Evolutionary conservation across 2,329 filamentous ascomycete species (phyloP).

Genomic region (Epichloe scottii): DNA sequence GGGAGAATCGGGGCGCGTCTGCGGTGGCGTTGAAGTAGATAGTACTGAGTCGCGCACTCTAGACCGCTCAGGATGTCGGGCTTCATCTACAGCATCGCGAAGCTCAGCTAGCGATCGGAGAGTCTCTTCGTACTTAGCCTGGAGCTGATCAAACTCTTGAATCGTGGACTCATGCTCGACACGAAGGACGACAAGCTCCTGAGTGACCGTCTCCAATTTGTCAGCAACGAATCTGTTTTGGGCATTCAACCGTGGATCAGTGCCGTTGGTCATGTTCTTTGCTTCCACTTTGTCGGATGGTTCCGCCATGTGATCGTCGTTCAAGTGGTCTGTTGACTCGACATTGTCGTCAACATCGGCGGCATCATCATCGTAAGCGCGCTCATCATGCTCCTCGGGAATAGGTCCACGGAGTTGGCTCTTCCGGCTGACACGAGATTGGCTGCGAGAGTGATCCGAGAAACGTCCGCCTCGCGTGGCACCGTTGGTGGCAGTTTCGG

Average conservation of each 20-base stretch:
- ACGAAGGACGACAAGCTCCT: slow-evolving; percentile 81
- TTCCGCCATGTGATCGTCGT: background rate
- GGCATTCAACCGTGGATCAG: slow-evolving; percentile 53
- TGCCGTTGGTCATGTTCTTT: slow-evolving; percentile 26
- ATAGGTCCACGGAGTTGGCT: slow-evolving; percentile 43
- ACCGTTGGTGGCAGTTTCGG: slow-evolving; percentile 20
- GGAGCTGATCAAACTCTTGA: slow-evolving; percentile 67
- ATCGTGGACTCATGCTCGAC: slow-evolving; percentile 81
- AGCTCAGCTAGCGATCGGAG: slow-evolving; percentile 71
- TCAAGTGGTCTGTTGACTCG: background rate
- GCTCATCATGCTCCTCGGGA: slow-evolving; percentile 39
- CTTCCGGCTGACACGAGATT: slow-evolving; percentile 40
- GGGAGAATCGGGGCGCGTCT: slow-evolving; percentile 64
- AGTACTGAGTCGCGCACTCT: slow-evolving; percentile 42
- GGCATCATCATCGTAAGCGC: slow-evolving; percentile 33
- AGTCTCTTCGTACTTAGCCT: slow-evolving; percentile 83
- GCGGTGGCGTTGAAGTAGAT: slow-evolving; percentile 30
- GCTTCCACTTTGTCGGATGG: background rate
- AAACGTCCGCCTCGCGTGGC: slow-evolving; percentile 29
- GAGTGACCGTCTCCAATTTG: slow-evolving; percentile 81
- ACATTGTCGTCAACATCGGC: slow-evolving; percentile 24
- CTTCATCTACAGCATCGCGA: slow-evolving; percentile 74
- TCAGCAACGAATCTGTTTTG: slow-evolving; percentile 81
- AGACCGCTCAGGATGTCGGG: slow-evolving; percentile 44
- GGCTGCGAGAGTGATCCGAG: slow-evolving; percentile 40